Conservation (phyloP, 768 basidiomycete genomes). For the Cyclocybe cylindracea region DNA sequence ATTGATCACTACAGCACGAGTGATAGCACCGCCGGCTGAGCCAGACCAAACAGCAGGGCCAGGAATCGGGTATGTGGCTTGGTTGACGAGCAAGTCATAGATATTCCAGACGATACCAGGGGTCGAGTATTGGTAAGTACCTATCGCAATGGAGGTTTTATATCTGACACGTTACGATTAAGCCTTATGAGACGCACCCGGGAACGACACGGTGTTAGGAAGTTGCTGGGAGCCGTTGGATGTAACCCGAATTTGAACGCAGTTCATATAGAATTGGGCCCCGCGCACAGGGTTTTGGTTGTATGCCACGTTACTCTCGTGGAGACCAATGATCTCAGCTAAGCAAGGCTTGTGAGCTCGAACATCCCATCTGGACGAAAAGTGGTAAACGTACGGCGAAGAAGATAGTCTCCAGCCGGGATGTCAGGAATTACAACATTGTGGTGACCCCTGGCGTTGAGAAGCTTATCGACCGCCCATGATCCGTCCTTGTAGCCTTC, state of each 20-base stretch:
- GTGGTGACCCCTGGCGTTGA: slow-evolving; percentile 30
- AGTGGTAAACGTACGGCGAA: slow-evolving; percentile 25
- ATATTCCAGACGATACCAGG: slow-evolving; percentile 36
- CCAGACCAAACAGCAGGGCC: slow-evolving; percentile 33
- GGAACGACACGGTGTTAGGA: slow-evolving; percentile 29
- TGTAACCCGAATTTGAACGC: slow-evolving; percentile 45
- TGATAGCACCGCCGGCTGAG: slow-evolving; percentile 23
- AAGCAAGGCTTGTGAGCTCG: slow-evolving; percentile 32
- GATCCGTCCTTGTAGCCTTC: slow-evolving; percentile 21
- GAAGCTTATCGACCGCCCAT: slow-evolving; percentile 35
- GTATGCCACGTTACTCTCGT: slow-evolving; percentile 33
- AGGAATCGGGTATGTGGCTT: slow-evolving; percentile 27
- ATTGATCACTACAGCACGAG: too few relatives aligned
- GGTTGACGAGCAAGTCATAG: slow-evolving; percentile 20
- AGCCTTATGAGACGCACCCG: slow-evolving; percentile 16
- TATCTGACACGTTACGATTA: background rate
- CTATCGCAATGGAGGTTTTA: slow-evolving; percentile 2
- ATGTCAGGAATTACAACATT: slow-evolving; percentile 33
- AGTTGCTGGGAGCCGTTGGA: slow-evolving; percentile 24
- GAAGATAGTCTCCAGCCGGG: slow-evolving; percentile 33
- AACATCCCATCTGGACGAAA: background rate
- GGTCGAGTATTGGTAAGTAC: slow-evolving; percentile 27
- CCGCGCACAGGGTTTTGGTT: slow-evolving; percentile 35
- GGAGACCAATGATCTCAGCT: slow-evolving; percentile 37
- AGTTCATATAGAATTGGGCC: slow-evolving; percentile 51